phyloP scores from a whole-genome alignment of 768 basidiomycete genomes.

The Naganishia vishniacii region DNA sequence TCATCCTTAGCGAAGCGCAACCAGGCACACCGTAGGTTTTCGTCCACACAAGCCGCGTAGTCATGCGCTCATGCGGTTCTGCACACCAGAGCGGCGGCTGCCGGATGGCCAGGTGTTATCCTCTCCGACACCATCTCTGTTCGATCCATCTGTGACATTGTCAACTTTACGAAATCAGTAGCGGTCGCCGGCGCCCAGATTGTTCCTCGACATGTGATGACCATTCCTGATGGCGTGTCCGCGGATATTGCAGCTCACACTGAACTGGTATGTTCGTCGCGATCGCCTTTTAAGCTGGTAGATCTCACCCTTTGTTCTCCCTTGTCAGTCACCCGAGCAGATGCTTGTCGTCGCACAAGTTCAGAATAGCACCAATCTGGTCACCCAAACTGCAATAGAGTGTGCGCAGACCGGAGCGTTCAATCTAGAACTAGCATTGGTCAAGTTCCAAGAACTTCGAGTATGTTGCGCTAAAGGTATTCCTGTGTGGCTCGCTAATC shows the following conservation, averaged over 20 bases:
- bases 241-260: constrained; percentile 56
- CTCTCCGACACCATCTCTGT: constrained; percentile 82
- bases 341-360: constrained; percentile 62
- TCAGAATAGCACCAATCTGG: constrained; percentile 69
- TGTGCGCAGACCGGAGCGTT: constrained; percentile 80
- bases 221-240: constrained; percentile 33
- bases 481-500: neutral
- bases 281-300: constrained; percentile 22
- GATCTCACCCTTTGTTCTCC: constrained; percentile 49
- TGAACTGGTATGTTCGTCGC: constrained; percentile 55
- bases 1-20: constrained; percentile 73
- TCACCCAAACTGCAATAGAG: constrained; percentile 70
- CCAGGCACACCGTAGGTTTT: constrained; percentile 72
- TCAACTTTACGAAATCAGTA: constrained; percentile 61
- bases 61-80: neutral
- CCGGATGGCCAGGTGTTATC: constrained; percentile 84
- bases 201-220: constrained; percentile 36
- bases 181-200: constrained; percentile 39
- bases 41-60: neutral
- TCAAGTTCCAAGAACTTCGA: constrained; percentile 76
- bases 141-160: constrained; percentile 73
- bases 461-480: constrained; percentile 25
- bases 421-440: constrained; percentile 71
- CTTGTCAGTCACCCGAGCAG: constrained; percentile 67
- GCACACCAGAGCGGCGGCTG: constrained; percentile 60